phyloP scores from a whole-genome alignment of 345 rosid species.

The Rhizophora mangle region DNA sequence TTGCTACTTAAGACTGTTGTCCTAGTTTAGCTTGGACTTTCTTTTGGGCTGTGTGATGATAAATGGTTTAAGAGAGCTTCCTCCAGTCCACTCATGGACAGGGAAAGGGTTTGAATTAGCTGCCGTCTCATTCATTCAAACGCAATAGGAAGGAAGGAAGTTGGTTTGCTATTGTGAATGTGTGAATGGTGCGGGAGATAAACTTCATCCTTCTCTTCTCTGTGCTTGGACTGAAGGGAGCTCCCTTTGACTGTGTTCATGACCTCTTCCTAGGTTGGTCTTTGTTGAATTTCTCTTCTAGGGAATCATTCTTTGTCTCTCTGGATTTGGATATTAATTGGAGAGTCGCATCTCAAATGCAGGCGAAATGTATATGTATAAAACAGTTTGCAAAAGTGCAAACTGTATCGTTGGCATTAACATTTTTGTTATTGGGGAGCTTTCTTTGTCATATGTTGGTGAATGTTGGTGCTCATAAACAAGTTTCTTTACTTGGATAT shows the following conservation, averaged over 20 bases:
- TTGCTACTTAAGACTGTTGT: no score
- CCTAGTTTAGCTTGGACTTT: not conserved
- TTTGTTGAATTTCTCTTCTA: not conserved
- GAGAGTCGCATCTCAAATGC: no score
- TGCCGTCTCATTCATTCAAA: constrained; percentile 55
- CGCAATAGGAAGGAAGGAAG: constrained; percentile 22
- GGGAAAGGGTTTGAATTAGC: constrained; percentile 38
- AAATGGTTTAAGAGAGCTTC: constrained; percentile 37
- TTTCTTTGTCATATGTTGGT: no score
- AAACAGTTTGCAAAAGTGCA: no score
- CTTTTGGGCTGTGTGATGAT: not conserved
- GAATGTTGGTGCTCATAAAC: no score
- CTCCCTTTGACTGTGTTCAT: constrained; percentile 30
- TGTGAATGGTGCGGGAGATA: constrained; percentile 35
- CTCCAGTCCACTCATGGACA: constrained; percentile 48
- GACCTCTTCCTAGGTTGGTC: not conserved
- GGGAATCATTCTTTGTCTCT: no score
- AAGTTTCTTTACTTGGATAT: no score
- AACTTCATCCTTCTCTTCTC: constrained; percentile 37
- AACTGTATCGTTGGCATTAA: no score
- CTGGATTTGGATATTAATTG: no score
- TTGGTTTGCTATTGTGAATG: constrained; percentile 19
- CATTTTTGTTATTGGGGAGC: no score
- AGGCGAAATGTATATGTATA: no score
- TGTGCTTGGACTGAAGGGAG: constrained; percentile 57